Evolutionary conservation across 805 yeast genomes (phyloP), one percentile per base, ranked within the genome.

Genomic region (Metschnikowia henanensis): DNA sequence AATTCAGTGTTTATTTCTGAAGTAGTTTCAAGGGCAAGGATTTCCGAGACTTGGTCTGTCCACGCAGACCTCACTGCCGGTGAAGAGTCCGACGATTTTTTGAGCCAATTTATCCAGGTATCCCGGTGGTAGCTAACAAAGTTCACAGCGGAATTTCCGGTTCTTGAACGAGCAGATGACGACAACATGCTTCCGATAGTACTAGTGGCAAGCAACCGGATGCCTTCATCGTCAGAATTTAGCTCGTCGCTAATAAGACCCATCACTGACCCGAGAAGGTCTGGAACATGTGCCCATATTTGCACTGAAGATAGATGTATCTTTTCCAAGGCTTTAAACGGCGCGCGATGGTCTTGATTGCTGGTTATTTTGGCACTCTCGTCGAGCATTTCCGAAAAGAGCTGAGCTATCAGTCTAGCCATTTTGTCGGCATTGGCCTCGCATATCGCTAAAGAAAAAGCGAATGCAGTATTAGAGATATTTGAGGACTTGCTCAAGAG

Each of bases 181-280:
- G 59, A 47, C 1, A 89, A 60, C 58, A 91, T 79, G 31, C 73
- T 63, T 0, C 95, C 92, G 2, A 91, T 75, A 0, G 94, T 78
- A 34, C 77, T 77, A 0, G 95, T 85, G 0, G 96, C 90, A 41
- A 84, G 62, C 0, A 73, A 58, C 50, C 97, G 74, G 16, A 86
- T 70, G 13, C 70, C 61, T 23, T 78, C 80, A 51, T 81, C 77
- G 32, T 84, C 87, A 0, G 95, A 88, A 45, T 80, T 80, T 32
- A 90, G 65, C 52, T 90, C 95, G 55, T 87, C 89, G 51, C 87
- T 87, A 4, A 90, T 68, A 39, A 87, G 75, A 0, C 95, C 94
- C 73, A 87, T 79, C 0, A 86, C 84, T 1, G 94, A 79, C 3
- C 78, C 73, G 9, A 87, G 68, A 17, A 87, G 65, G 36, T 85